Base-by-base conservation (phyloP, 495 filamentous ascomycete species). In the Penicillium parvum region DNA sequence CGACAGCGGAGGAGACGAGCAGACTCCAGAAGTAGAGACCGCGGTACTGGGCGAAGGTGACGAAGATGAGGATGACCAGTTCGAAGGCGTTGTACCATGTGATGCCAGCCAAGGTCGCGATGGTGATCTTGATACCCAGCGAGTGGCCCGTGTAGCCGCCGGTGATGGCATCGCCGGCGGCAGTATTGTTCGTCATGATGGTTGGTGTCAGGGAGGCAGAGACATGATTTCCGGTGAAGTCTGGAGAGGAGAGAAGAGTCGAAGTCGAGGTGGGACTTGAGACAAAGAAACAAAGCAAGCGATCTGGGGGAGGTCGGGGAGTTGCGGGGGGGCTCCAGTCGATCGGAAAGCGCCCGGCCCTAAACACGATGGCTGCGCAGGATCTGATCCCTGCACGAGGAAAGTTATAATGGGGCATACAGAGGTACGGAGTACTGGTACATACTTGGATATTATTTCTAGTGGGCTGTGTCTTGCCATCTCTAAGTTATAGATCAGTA, bases 21-120 rank as follows among this genome's bases (percentile, higher is more conserved):
- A 77, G 60, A 25, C 72, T 69, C 75, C 77, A 81, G 52, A 81
- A 82, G 61, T 82, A 80, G 17, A 76, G 62, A 5, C 77, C 76
- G 8, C 57, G 62, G 20, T 72, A 73, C 32, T 69, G 67, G 19
- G 69, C 65, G 43, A 82, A 80, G 19, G 73, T 72, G 36, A 79
- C 61, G 49, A 76, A 77, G 45, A 78, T 68, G 16, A 74, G 69
- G n/a, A 74, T 54, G 46, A 74, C 68, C 34, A 79, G 67, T 36
- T 80, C 76, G 32, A 76, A 64, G 33, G 74, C 69, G 46, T 79
- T 76, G 50, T 76, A 79, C 66, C 71, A 75, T 20, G 73, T 71
- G 34, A 79, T 58, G 18, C 69, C 75, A 16, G 69, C 63, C 33
- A 79, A 72, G 16, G 73, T 76, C 15, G 69, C 73, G 52, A 79